Evolutionary conservation across 1,284 basidiomycete genomes (phyloP).

Genomic region (Leccinum subspadiceum): DNA sequence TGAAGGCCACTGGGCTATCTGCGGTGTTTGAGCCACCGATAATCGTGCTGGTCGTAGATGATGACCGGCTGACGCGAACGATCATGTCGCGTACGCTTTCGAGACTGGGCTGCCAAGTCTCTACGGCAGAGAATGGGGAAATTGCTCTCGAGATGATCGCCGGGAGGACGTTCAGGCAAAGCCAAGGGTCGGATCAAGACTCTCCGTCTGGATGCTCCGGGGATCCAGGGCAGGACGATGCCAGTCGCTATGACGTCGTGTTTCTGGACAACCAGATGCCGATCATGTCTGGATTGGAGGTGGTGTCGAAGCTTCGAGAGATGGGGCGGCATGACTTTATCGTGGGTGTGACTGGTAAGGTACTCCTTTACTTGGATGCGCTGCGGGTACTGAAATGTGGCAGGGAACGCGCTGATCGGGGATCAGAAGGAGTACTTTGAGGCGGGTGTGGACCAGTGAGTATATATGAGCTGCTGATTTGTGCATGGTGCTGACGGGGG

Average conservation of each 20-base stretch:
- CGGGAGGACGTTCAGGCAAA: constrained; percentile 26
- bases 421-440: constrained; percentile 76
- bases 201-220: not conserved
- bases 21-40: constrained; percentile 44
- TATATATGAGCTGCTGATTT: constrained; percentile 9
- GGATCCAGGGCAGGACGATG: constrained; percentile 5
- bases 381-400: constrained; percentile 25
- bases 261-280: constrained; percentile 92
- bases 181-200: not conserved
- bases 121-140: constrained; percentile 86
- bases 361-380: not conserved
- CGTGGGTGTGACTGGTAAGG: constrained; percentile 71
- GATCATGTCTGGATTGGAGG: constrained; percentile 74
- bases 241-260: constrained; percentile 56
- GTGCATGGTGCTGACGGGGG: constrained; percentile 10
- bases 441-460: constrained; percentile 76
- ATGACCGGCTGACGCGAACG: constrained; percentile 75
- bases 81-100: constrained; percentile 82
- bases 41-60: constrained; percentile 73
- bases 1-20: constrained; percentile 17
- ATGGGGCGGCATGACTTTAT: constrained; percentile 72
- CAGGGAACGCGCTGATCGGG: constrained; percentile 62
- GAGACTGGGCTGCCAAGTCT: constrained; percentile 75
- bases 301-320: constrained; percentile 63
- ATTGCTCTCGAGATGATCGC: constrained; percentile 76